Evolutionary conservation across 2,329 filamentous ascomycete species (phyloP).

Genomic region (Talaromyces sp.): DNA sequence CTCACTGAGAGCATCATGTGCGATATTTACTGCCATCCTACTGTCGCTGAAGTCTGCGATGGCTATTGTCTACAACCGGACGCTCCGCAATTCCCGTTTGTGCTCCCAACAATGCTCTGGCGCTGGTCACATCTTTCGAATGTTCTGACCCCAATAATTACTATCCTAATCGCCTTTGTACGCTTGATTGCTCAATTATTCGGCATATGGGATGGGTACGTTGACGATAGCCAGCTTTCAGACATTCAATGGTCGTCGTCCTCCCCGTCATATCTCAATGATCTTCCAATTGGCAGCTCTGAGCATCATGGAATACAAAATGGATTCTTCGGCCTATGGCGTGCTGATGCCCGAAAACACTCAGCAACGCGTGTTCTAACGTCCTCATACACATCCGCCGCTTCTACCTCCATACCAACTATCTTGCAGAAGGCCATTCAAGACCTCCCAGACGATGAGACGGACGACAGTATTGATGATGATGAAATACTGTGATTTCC

Average conservation of each 20-base stretch:
- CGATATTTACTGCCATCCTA: constrained; percentile 49
- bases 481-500: constrained; percentile 8
- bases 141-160: constrained; percentile 27
- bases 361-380: background rate
- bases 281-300: constrained; percentile 6
- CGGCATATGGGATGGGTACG: constrained; percentile 40
- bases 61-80: constrained; percentile 49
- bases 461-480: background rate
- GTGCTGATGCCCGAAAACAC: background rate
- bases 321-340: constrained; percentile 5
- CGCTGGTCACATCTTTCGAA: constrained; percentile 39
- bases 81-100: constrained; percentile 52
- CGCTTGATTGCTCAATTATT: constrained; percentile 32
- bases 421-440: constrained; percentile 7
- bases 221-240: constrained; percentile 25
- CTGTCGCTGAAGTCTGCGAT: constrained; percentile 44
- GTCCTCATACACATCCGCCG: background rate
- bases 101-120: constrained; percentile 52
- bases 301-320: background rate
- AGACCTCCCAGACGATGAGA: background rate
- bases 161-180: constrained; percentile 27
- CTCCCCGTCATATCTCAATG: constrained; percentile 11
- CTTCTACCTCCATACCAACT: background rate
- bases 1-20: constrained; percentile 46
- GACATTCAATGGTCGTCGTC: background rate